A percentile compares a stretch with the other conserved stretches of the same genome.
phyloP scores from a whole-genome alignment of 495 filamentous ascomycete genomes.

The Daldinia decipiens region DNA sequence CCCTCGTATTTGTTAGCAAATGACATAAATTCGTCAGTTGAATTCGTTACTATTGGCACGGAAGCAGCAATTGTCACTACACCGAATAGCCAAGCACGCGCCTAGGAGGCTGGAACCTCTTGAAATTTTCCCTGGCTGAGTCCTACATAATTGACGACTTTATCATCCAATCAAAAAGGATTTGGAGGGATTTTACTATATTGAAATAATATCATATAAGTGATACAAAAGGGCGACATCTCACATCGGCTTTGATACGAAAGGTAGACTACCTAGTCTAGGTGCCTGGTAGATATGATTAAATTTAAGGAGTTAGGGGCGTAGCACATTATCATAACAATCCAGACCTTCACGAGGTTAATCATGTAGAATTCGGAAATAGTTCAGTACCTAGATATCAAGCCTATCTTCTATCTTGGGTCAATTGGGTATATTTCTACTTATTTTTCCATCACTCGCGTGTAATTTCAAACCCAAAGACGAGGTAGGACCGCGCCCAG shows the following conservation, averaged over 20 bases:
- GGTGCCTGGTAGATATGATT: background rate
- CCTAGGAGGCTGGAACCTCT: background rate
- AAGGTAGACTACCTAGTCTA: background rate
- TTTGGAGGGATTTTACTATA: background rate
- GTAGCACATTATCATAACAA: background rate
- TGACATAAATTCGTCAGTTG: background rate
- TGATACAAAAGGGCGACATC: background rate
- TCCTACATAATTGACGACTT: background rate
- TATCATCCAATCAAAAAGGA: background rate
- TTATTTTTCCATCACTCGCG: background rate
- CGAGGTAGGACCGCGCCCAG: background rate
- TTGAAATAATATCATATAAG: background rate
- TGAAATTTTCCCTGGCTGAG: background rate
- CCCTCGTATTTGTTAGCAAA: background rate
- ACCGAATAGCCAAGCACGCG: background rate
- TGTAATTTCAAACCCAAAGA: background rate
- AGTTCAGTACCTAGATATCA: background rate
- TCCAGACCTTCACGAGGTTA: background rate
- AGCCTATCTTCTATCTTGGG: background rate
- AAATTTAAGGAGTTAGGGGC: background rate
- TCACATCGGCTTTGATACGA: background rate
- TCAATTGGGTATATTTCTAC: background rate
- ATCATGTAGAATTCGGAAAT: background rate
- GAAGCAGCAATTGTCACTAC: background rate
- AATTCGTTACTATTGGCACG: background rate